phyloP scores from a whole-genome alignment of 2,329 filamentous ascomycete genomes.

The Pseudocercospora musae region DNA sequence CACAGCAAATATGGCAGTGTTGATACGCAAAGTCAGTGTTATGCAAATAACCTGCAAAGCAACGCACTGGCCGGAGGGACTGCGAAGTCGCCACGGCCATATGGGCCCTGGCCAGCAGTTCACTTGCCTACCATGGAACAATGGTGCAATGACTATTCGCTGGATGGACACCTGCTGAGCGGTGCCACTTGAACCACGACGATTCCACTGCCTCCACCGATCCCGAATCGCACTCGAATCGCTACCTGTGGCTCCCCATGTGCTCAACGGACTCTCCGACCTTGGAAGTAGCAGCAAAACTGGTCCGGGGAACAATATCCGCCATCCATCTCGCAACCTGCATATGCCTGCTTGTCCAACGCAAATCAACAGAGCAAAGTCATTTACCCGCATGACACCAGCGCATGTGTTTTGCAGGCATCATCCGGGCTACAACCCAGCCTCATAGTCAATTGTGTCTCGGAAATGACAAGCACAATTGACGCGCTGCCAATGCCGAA shows the following conservation, averaged over 20 bases:
- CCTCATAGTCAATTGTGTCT: neutral
- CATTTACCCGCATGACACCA: constrained; percentile 1
- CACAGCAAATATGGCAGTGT: neutral
- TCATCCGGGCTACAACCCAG: neutral
- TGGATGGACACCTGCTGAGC: neutral
- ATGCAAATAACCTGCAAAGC: neutral
- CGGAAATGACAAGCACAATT: neutral
- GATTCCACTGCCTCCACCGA: neutral
- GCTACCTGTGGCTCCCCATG: neutral
- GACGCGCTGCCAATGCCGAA: neutral
- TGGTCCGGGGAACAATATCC: neutral
- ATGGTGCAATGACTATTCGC: neutral
- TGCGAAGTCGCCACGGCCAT: neutral
- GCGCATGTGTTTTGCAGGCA: constrained; percentile 4
- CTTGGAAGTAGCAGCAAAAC: neutral
- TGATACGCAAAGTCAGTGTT: neutral
- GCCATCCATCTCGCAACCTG: neutral
- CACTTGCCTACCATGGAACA: neutral
- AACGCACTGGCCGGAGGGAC: neutral
- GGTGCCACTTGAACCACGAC: neutral
- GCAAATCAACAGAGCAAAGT: neutral
- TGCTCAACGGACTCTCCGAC: neutral
- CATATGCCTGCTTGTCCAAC: neutral
- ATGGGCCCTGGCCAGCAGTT: neutral
- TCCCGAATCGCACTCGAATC: neutral